Base-by-base conservation (phyloP, 1,284 basidiomycete species). In the Leccinum ponderosum region DNA sequence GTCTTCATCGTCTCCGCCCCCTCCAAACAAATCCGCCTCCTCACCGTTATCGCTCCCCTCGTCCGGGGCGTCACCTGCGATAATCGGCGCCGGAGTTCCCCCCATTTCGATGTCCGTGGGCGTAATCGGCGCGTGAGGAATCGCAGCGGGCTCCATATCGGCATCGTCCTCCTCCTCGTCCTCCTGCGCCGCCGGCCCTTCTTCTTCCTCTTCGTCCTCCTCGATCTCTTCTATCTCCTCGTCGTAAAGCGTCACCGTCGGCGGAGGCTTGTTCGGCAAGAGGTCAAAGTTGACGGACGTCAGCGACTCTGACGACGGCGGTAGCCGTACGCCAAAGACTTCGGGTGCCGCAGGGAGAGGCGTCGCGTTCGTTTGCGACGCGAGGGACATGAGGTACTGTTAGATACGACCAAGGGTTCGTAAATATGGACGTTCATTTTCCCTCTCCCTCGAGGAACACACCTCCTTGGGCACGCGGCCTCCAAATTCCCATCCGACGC, bases 401-500 rank as follows among this genome's bases (percentile, higher is more conserved):
- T 33, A 39, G 9, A 14, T 0, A 11, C 8, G 12, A 56, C 15
- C 35, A n/a, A 14, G 15, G 31, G 52, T 20, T 47, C 11, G 17
- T 47, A 0, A 47, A 47, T 20, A 47, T 6, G 11, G 11, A 44
- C 37, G 3, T 37, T 15, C 37, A 37, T 37, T 37, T 37, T 8
- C 14, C 7, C 37, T 20, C 27, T 5, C 8, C 22, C 14, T 14
- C n/a, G 37, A 47, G 9, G 56, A 42, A 80, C 83, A 68, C 66
- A 97, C 97, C 85, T 98, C 97, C 77, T 98, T 95, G 0, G 96
- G 95, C 20, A 97, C 90, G 12, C 94, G 85, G 29, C 94, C 93
- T 31, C 92, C 94, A 74, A 97, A 94, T 74, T 95, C 94, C 87
- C 95, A 95, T 55, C 96, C 95, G 14, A 97, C 93, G 58, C 95